These are phyloP conservation scores for Crithidia expoeki DNA, from an alignment of 208 protist genomes.

Conservation along the genomic window DNA sequence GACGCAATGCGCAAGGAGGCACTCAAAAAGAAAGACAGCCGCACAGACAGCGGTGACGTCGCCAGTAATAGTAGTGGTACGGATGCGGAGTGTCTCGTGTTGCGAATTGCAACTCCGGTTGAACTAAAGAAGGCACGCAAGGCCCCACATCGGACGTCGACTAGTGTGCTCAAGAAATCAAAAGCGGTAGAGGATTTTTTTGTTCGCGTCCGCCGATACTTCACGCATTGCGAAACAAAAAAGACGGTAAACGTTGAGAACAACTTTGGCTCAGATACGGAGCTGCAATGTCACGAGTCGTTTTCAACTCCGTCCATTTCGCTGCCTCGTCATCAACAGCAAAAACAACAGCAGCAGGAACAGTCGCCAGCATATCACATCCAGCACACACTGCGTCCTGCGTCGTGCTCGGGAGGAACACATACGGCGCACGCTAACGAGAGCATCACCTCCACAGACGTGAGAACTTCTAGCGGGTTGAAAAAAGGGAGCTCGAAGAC, in stretches of 20 bases:
- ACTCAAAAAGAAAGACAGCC: background rate
- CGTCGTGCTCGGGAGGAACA: too few relatives aligned
- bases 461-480: too few relatives aligned
- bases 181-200: constrained; percentile 7
- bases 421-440: too few relatives aligned
- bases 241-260: background rate
- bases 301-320: background rate
- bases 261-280: background rate
- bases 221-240: background rate
- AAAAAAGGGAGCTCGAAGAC: background rate
- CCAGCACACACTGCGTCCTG: too few relatives aligned
- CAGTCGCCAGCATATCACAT: too few relatives aligned
- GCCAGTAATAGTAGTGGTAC: background rate
- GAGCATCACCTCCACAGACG: too few relatives aligned
- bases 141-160: background rate
- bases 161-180: background rate
- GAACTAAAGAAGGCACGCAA: constrained; percentile 13
- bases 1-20: background rate
- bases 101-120: constrained; percentile 4
- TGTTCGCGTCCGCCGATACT: constrained; percentile 1
- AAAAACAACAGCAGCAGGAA: background rate
- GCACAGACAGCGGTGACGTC: background rate
- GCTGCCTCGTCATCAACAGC: background rate
- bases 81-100: background rate
- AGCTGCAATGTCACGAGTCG: background rate